Evolutionary conservation across 306 rosid genomes (phyloP).

Genomic region (Castanea crenata): DNA sequence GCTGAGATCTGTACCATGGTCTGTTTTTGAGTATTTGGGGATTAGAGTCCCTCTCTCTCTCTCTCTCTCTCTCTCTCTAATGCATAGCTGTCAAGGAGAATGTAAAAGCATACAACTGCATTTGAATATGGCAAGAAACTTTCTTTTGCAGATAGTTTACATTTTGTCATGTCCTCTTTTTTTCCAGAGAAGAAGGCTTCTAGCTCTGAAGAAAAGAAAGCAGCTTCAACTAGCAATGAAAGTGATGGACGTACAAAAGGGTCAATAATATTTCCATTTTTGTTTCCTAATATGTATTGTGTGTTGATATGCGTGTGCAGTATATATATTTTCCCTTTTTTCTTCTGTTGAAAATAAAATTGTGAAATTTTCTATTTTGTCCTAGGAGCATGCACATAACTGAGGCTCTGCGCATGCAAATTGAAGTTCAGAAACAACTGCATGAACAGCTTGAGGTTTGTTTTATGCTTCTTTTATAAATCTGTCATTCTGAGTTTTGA

Average conservation of each 20-base stretch:
- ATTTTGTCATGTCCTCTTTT: not conserved
- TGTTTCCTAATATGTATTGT: not conserved
- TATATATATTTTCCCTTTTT: not conserved
- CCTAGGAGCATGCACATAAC: constrained; percentile 35
- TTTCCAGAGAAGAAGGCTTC: constrained; percentile 33
- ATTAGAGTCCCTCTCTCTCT: not conserved
- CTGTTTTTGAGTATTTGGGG: not conserved
- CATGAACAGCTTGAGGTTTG: constrained; percentile 50
- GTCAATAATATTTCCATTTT: constrained; percentile 4
- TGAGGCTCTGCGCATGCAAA: constrained; percentile 47
- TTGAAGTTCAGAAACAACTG: constrained; percentile 47
- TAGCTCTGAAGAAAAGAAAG: constrained; percentile 36
- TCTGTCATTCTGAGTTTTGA: not conserved
- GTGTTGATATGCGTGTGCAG: not conserved
- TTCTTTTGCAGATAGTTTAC: not conserved
- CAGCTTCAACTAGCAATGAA: constrained; percentile 22
- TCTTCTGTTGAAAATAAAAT: not conserved
- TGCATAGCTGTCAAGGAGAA: no score
- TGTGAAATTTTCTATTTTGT: not conserved
- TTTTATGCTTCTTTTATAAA: not conserved
- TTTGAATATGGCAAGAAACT: not conserved
- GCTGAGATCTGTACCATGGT: not conserved
- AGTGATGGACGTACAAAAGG: constrained; percentile 33
- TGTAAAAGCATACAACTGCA: not conserved
- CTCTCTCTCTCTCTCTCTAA: not conserved